Evolutionary conservation across 208 protist species (phyloP), one percentile per base, ranked within the genome.

Genomic region (Leishmania tropica): DNA sequence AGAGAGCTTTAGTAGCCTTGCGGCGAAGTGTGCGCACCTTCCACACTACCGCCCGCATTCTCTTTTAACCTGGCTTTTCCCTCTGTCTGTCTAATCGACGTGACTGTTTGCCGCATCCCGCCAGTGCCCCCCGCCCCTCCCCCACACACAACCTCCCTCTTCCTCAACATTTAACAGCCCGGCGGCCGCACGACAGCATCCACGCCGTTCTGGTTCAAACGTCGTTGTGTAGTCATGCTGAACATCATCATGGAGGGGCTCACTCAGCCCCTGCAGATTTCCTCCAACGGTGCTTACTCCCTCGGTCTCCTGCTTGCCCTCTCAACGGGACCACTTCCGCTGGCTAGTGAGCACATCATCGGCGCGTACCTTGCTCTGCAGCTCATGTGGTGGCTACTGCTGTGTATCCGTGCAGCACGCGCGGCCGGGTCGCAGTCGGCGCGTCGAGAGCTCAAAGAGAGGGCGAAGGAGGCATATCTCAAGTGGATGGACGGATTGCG

Each of bases 401-500:
- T 85, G 77, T 64, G 72, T 71, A 28, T 81, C 6, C 76, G 71
- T 17, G 24, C 82, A 6, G 51, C 68, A 48, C 82, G 82, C 40
- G 60, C 70, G n/a, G 71, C 76, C 28, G 82, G 76, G 8, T 81
- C 82, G 37, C 71, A 79, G 77, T 85, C 82, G 15, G 45, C 10
- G 2, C 71, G 77, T 35, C 77, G 77, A 31, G 1, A 24, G 24
- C 51, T 81, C 21, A 70, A 81, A 40, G 77, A 31, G 7, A 47
- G 53, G 21, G 60, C 60, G 3, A 51, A 37, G 10, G 31, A 56
- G 1, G 82, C 82, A 37, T 19, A 37, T 28, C 72, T 85, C 1
- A 72, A 48, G 47, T 81, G 76, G 72, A n/a, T 81, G 37, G 82
- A 81, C 21, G 56, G 81, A 53, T 37, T 77, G 73, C 82, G 82